A percentile compares a stretch with the other conserved stretches of the same genome.
Evolutionary conservation across 2,329 filamentous ascomycete genomes (phyloP).

Genomic region (Nectriaceae sp.): DNA sequence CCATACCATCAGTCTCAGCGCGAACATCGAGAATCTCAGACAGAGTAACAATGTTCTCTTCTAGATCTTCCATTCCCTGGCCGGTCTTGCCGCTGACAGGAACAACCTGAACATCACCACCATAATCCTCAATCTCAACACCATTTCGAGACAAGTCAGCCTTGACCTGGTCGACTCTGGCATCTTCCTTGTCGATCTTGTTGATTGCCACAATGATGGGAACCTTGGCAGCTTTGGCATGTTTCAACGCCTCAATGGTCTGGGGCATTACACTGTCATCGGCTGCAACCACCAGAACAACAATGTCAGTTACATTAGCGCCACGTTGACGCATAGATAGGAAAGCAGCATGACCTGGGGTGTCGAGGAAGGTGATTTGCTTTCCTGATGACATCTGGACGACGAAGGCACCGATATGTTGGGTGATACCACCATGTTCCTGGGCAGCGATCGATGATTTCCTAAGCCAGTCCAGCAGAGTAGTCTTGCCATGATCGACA

Average conservation of each 20-base stretch:
- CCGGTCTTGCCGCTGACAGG: conserved; percentile 93
- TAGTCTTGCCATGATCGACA: conserved; percentile 98
- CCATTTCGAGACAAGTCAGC: conserved; percentile 80
- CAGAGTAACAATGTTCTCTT: conserved; percentile 84
- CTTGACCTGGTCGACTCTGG: conserved; percentile 82
- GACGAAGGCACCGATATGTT: conserved; percentile 97
- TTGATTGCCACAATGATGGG: conserved; percentile 98
- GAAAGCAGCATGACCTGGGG: conserved; percentile 94
- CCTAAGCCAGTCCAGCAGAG: conserved; percentile 87
- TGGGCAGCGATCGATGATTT: conserved; percentile 89
- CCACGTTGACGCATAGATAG: conserved; percentile 93
- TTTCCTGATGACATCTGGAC: conserved; percentile 85
- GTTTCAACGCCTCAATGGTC: conserved; percentile 93
- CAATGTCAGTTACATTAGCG: conserved; percentile 94
- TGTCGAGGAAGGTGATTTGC: conserved; percentile 94
- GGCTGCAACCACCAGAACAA: conserved; percentile 91
- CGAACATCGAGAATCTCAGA: conserved; percentile 91
- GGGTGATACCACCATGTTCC: conserved; percentile 96
- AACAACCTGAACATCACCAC: conserved; percentile 91
- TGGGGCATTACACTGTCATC: conserved; percentile 98
- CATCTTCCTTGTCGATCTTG: conserved; percentile 89
- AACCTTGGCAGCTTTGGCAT: conserved; percentile 82
- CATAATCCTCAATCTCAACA: conserved; percentile 91
- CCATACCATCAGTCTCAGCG: conserved; percentile 73
- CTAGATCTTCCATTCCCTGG: conserved; percentile 84